These are phyloP conservation scores for Suhomyces choctaworum DNA, from an alignment of 1,139 yeast species.

Conservation along the genomic window DNA sequence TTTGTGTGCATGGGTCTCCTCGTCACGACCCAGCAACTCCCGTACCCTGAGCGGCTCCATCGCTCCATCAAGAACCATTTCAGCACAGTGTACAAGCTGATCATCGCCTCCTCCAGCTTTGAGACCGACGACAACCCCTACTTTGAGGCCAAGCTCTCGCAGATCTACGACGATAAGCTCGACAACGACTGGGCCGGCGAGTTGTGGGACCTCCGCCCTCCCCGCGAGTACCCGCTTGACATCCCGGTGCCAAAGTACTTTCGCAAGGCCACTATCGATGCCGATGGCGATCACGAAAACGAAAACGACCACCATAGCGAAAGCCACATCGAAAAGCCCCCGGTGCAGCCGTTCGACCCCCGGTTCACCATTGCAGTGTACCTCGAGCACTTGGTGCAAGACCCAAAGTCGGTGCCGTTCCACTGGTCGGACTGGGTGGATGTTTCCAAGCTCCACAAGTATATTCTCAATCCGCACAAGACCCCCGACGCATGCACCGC, in stretches of 20 bases:
- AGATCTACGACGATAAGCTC: constrained; percentile 3
- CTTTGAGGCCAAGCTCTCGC: constrained; percentile 8
- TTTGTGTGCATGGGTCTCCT: constrained; percentile 1
- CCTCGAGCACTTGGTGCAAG: constrained; percentile 12
- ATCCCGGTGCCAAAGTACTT: constrained; percentile 10
- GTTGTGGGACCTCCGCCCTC: constrained; percentile 30
- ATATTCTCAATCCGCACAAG: constrained; percentile 20
- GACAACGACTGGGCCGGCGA: constrained; percentile 22
- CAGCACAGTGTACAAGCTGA: constrained; percentile 2
- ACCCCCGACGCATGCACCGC: constrained; percentile 19
- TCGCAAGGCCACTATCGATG: not conserved
- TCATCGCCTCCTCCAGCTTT: constrained; percentile 2
- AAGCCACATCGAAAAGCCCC: constrained; percentile 15
- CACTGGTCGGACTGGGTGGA: constrained; percentile 50
- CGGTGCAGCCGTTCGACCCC: constrained; percentile 24
- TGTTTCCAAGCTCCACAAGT: constrained; percentile 28
- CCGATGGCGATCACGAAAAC: too few species aligned
- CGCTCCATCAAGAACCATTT: constrained; percentile 5
- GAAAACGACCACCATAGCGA: too few species aligned
- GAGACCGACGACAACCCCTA: constrained; percentile 9
- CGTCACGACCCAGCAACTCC: constrained; percentile 1
- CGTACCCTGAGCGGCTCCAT: constrained; percentile 3
- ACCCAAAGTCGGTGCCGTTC: constrained; percentile 29
- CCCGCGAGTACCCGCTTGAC: constrained; percentile 6
- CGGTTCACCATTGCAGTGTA: constrained; percentile 24